Evolutionary conservation across 306 rosid species (phyloP).

Genomic region (Purshia tridentata): DNA sequence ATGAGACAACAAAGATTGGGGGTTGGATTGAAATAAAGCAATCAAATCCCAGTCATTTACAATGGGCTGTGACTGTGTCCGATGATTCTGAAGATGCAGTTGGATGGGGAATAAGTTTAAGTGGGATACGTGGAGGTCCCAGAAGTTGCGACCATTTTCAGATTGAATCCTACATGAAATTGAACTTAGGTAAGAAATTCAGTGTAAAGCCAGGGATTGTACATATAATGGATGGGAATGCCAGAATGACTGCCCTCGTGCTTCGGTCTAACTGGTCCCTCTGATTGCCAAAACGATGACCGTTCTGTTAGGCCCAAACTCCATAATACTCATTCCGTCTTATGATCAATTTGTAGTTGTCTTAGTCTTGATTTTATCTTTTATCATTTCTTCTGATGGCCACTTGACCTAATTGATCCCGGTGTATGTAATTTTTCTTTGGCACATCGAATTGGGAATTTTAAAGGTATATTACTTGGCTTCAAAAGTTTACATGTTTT

Average conservation of each 20-base stretch:
- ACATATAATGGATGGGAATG: slow-evolving; percentile 50
- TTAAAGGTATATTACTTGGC: neutral
- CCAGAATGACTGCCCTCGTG: slow-evolving; percentile 53
- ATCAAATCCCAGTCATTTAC: slow-evolving; percentile 41
- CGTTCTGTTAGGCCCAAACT: neutral
- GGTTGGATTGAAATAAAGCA: slow-evolving; percentile 82
- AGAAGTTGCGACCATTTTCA: slow-evolving; percentile 50
- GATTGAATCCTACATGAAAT: slow-evolving; percentile 68
- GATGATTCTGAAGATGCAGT: slow-evolving; percentile 70
- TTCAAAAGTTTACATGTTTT: neutral
- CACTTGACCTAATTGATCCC: neutral
- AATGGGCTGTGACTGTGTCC: slow-evolving; percentile 60
- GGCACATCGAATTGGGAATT: neutral
- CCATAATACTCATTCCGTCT: no score
- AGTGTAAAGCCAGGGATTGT: slow-evolving; percentile 81
- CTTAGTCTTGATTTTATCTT: no score
- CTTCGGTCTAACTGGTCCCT: slow-evolving; percentile 77
- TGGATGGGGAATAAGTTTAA: slow-evolving; percentile 78
- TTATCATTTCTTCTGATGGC: no score
- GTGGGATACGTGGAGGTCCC: slow-evolving; percentile 52
- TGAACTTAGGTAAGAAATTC: slow-evolving; percentile 54
- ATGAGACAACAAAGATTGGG: slow-evolving; percentile 59
- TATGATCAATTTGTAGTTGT: no score
- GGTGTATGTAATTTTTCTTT: neutral
- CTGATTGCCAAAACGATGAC: slow-evolving; percentile 21